A percentile compares a stretch with the other conserved stretches of the same genome.
Conservation (phyloP, 495 filamentous ascomycete genomes). For the Penicilliopsis zonata region DNA sequence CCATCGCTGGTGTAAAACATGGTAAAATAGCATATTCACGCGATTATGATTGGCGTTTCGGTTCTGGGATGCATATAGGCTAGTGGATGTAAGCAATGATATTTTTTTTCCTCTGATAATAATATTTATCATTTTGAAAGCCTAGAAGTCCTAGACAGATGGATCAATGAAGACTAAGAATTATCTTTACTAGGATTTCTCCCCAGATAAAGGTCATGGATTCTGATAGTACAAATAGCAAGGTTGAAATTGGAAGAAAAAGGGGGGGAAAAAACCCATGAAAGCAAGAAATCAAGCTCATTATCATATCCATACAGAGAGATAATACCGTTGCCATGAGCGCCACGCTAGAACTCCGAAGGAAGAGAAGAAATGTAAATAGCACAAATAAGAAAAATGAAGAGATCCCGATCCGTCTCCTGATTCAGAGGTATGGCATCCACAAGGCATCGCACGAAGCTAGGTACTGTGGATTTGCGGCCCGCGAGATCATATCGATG, state of each 20-base stretch:
- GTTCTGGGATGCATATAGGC: too few relatives aligned
- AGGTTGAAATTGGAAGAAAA: neutral
- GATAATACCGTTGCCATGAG: conserved; percentile 7
- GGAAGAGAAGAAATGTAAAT: conserved; percentile 7
- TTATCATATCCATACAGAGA: conserved; percentile 14
- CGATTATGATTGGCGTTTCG: too few relatives aligned
- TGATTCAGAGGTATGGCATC: conserved; percentile 81
- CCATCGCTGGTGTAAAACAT: conserved; percentile 35
- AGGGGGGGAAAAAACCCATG: neutral
- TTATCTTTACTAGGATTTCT: too few relatives aligned
- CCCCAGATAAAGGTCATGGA: too few relatives aligned
- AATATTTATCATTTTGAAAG: too few relatives aligned
- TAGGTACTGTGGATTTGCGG: conserved; percentile 78
- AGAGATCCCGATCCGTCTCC: neutral
- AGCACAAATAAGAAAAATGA: conserved; percentile 8
- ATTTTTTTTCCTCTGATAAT: too few relatives aligned
- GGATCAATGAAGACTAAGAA: too few relatives aligned
- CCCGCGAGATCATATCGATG: conserved; percentile 76
- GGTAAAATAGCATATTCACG: too few relatives aligned
- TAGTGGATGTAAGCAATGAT: too few relatives aligned
- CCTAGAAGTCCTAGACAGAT: too few relatives aligned
- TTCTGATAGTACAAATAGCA: too few relatives aligned
- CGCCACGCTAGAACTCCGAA: conserved; percentile 24
- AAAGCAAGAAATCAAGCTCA: conserved; percentile 6
- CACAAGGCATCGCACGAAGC: conserved; percentile 80